Evolutionary conservation across 2,329 filamentous ascomycete species (phyloP).

Genomic region (Scedosporium aurantiacum): DNA sequence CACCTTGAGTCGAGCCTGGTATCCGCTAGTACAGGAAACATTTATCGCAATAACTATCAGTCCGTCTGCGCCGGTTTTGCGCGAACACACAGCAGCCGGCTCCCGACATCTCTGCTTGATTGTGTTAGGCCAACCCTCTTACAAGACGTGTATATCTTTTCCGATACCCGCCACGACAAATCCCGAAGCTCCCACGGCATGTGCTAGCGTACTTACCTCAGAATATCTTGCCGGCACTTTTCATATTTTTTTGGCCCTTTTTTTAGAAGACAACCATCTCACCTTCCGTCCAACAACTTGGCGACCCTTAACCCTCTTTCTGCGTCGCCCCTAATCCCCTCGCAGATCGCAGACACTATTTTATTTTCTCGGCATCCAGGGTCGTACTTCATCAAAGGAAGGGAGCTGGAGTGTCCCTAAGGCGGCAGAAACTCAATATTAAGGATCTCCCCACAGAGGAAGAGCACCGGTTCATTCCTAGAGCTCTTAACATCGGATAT

Average conservation of each 20-base stretch:
- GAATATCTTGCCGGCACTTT: not conserved
- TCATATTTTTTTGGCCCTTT: too few relatives aligned
- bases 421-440: too few relatives aligned
- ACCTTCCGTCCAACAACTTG: not conserved
- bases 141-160: slow-evolving; percentile 3
- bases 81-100: not conserved
- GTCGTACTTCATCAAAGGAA: too few relatives aligned
- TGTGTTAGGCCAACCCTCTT: not conserved
- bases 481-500: not conserved
- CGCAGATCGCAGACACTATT: too few relatives aligned
- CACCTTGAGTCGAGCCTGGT: not conserved
- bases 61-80: not conserved
- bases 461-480: not conserved
- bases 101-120: not conserved
- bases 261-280: not conserved
- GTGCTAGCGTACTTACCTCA: not conserved
- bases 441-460: too few relatives aligned
- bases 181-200: slow-evolving; percentile 2
- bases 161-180: slow-evolving; percentile 1
- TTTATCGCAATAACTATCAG: not conserved
- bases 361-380: too few relatives aligned
- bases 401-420: too few relatives aligned
- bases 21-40: not conserved
- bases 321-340: too few relatives aligned
- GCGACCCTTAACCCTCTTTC: too few relatives aligned